A percentile compares a stretch with the other conserved stretches of the same genome.
These are phyloP conservation scores for Eucalyptus victrix DNA, from an alignment of 345 rosid species.

Conservation along the genomic window DNA sequence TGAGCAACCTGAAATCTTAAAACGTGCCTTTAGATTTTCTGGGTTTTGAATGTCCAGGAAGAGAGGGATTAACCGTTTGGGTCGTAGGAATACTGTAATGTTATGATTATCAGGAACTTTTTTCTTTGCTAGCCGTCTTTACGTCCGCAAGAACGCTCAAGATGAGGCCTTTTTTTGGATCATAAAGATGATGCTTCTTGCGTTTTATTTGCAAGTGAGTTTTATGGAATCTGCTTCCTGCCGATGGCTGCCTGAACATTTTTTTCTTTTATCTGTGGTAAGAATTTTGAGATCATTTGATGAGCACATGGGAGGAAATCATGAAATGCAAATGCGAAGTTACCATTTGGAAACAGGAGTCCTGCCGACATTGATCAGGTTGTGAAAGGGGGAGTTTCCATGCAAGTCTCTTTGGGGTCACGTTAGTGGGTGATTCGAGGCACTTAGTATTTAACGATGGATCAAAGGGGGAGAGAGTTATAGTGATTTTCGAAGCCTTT, in stretches of 20 bases:
- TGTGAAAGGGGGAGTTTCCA: not conserved
- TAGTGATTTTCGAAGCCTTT: not conserved
- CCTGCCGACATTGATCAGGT: not conserved
- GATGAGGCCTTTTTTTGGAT: not conserved
- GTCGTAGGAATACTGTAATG: not conserved
- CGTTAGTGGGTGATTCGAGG: not conserved
- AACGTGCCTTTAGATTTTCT: not conserved
- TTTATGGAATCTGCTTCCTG: not conserved
- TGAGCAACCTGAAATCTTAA: not conserved
- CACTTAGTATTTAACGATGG: not conserved
- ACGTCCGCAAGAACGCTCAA: constrained; percentile 54
- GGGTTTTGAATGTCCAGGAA: not conserved
- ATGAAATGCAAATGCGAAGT: not conserved
- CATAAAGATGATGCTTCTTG: not conserved
- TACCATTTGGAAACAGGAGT: not conserved
- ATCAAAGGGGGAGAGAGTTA: not conserved
- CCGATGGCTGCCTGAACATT: not conserved
- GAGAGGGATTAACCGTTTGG: not conserved
- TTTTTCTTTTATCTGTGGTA: not conserved
- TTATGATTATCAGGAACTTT: not conserved
- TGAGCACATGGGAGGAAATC: not conserved
- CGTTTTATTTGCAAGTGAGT: not conserved
- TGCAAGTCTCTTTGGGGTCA: not conserved
- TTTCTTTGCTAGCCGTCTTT: constrained; percentile 28
- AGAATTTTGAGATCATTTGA: not conserved